Evolutionary conservation across 179 eudicot genomes (phyloP).

Genomic region (Carnegiea gigantea): DNA sequence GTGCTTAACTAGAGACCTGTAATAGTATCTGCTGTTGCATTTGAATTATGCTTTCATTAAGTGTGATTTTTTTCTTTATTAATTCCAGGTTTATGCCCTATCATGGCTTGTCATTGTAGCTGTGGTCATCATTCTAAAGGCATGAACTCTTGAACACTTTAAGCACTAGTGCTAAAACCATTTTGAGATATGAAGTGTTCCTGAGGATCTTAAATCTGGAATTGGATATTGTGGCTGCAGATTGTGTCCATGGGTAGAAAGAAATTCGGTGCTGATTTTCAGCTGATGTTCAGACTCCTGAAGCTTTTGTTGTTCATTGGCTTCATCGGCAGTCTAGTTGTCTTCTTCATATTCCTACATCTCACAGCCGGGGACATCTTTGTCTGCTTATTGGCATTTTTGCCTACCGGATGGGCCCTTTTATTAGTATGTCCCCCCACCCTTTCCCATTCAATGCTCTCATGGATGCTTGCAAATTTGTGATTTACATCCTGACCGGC

Average conservation of each 20-base stretch:
- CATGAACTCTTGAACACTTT: conserved; percentile 19
- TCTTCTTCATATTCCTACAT: conserved; percentile 57
- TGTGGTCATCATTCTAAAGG: conserved; percentile 80
- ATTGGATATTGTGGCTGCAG: conserved; percentile 43
- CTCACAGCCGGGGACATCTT: conserved; percentile 77
- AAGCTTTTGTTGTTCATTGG: conserved; percentile 77
- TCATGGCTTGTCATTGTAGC: conserved; percentile 95
- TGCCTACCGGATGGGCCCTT: conserved; percentile 98
- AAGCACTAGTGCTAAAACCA: not conserved
- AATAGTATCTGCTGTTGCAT: not conserved
- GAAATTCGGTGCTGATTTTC: conserved; percentile 96
- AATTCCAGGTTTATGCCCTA: conserved; percentile 74
- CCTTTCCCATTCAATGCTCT: too few species aligned
- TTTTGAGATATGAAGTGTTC: not conserved
- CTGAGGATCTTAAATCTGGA: conserved; percentile 5
- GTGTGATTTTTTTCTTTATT: not conserved
- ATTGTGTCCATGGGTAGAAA: conserved; percentile 87
- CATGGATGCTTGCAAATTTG: not conserved
- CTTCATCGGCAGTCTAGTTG: conserved; percentile 46
- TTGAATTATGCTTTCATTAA: not conserved
- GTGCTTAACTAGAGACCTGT: not conserved
- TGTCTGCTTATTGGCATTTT: conserved; percentile 72
- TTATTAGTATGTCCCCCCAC: conserved; percentile 44
- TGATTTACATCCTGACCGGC: not conserved
- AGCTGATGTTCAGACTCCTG: conserved; percentile 91